Evolutionary conservation across 2,329 filamentous ascomycete genomes (phyloP).

Genomic region (Coleophoma crateriformis): DNA sequence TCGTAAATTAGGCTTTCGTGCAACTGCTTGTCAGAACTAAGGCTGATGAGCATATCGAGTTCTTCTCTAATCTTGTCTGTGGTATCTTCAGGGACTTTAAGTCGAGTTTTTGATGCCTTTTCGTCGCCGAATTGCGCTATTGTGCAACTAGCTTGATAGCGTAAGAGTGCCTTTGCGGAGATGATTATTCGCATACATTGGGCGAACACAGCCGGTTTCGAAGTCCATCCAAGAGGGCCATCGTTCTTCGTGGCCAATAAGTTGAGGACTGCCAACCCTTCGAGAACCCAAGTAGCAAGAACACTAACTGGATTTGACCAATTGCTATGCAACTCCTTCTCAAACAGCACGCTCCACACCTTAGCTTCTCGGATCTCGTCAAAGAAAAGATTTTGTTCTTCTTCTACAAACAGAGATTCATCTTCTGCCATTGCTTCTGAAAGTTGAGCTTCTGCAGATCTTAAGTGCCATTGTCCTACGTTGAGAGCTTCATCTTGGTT

Average conservation of each 20-base stretch:
- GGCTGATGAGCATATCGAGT: not conserved
- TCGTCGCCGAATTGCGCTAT: not conserved
- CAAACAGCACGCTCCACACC: conserved; percentile 52
- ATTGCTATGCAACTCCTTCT: not conserved
- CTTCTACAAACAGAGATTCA: conserved; percentile 73
- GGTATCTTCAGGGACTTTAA: not conserved
- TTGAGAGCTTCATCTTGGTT: conserved; percentile 1
- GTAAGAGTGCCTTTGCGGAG: conserved; percentile 13
- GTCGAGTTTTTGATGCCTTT: not conserved
- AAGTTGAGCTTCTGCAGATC: conserved; percentile 34
- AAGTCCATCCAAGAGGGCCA: conserved; percentile 68
- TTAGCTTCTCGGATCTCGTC: conserved; percentile 72
- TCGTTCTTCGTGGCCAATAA: conserved; percentile 38
- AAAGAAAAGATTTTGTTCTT: conserved; percentile 92
- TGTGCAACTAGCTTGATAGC: not conserved
- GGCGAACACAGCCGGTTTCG: conserved; percentile 61
- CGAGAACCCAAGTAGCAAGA: conserved; percentile 39
- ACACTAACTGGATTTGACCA: conserved; percentile 7
- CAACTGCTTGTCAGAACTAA: not conserved
- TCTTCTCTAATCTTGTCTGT: not conserved
- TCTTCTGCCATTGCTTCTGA: conserved; percentile 45
- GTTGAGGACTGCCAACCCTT: conserved; percentile 7
- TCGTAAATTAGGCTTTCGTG: conserved; percentile 4
- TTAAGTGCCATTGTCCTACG: conserved; percentile 10
- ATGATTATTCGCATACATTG: conserved; percentile 43